These are phyloP conservation scores for Nicotiana tomentosiformis DNA, from an alignment of 257 asterid genomes.

Conservation along the genomic window DNA sequence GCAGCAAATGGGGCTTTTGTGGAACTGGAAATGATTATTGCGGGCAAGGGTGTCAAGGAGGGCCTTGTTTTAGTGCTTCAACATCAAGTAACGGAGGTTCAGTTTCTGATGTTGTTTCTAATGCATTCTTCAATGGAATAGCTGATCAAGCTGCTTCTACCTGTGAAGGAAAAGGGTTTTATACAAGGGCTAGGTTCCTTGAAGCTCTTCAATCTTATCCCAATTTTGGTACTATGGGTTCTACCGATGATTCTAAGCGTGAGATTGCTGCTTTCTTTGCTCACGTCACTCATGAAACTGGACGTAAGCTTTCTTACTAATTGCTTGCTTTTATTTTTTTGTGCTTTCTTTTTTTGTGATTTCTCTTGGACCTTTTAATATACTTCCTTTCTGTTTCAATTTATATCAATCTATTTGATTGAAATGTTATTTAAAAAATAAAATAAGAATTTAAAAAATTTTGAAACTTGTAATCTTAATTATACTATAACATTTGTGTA, in stretches of 20 bases:
- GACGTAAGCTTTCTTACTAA: not conserved
- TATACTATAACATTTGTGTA: too few species aligned
- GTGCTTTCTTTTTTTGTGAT: too few species aligned
- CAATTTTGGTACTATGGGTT: not conserved
- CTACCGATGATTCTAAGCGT: conserved; percentile 1
- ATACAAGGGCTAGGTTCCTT: not conserved
- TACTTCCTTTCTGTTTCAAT: too few species aligned
- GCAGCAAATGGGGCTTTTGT: not conserved
- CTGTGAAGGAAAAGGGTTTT: conserved; percentile 5
- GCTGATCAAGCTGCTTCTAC: not conserved
- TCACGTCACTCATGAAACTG: not conserved
- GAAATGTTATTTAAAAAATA: too few species aligned
- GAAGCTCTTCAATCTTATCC: not conserved
- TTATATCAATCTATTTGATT: too few species aligned
- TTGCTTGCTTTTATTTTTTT: too few species aligned
- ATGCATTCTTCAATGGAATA: conserved; percentile 7
- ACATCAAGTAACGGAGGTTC: not conserved
- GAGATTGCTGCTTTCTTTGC: not conserved
- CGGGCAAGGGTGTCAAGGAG: not conserved
- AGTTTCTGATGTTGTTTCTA: not conserved
- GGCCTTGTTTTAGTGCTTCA: not conserved
- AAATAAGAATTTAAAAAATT: too few species aligned
- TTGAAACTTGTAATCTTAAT: too few species aligned
- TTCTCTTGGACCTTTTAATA: too few species aligned
- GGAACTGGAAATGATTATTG: not conserved